Conservation (phyloP, 176 grass and related monocot species). For the Musa acuminata region DNA sequence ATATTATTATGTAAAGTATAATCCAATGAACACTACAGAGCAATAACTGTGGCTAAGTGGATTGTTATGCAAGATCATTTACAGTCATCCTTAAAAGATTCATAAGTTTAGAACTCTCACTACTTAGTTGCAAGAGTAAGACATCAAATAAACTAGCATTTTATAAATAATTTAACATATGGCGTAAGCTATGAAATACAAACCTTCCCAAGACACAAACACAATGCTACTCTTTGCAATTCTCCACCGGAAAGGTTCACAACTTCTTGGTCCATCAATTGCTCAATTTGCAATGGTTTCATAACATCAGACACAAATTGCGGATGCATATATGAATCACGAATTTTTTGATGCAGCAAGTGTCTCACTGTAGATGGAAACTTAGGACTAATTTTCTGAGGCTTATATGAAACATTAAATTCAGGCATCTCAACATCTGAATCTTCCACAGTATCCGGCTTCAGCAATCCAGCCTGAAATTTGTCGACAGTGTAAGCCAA, state of each 20-base stretch:
- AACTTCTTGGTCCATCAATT: constrained; percentile 84
- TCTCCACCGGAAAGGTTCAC: constrained; percentile 96
- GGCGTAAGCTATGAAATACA: not conserved
- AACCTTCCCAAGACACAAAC: constrained; percentile 96
- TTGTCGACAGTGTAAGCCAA: not conserved
- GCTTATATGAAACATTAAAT: constrained; percentile 95
- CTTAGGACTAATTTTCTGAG: constrained; percentile 83
- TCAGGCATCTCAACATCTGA: constrained; percentile 78
- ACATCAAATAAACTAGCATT: not conserved
- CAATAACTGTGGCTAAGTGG: too few species aligned
- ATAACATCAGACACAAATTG: constrained; percentile 91
- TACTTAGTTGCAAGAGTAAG: too few species aligned
- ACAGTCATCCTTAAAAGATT: too few species aligned
- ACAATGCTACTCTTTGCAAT: constrained; percentile 87
- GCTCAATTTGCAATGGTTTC: constrained; percentile 96
- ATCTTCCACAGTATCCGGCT: constrained; percentile 64
- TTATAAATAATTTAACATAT: not conserved
- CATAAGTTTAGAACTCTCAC: too few species aligned
- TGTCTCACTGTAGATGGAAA: constrained; percentile 67
- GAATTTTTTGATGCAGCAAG: constrained; percentile 78
- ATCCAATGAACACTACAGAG: too few species aligned
- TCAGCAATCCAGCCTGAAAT: constrained; percentile 59
- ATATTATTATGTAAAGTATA: too few species aligned
- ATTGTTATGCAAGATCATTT: too few species aligned
- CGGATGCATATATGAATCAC: constrained; percentile 79